Percentiles rank a stretch among this genome's conserved stretches.
These are phyloP conservation scores for Thielaviopsis cerberus DNA, from an alignment of 2,329 filamentous ascomycete genomes.

Conservation along the genomic window DNA sequence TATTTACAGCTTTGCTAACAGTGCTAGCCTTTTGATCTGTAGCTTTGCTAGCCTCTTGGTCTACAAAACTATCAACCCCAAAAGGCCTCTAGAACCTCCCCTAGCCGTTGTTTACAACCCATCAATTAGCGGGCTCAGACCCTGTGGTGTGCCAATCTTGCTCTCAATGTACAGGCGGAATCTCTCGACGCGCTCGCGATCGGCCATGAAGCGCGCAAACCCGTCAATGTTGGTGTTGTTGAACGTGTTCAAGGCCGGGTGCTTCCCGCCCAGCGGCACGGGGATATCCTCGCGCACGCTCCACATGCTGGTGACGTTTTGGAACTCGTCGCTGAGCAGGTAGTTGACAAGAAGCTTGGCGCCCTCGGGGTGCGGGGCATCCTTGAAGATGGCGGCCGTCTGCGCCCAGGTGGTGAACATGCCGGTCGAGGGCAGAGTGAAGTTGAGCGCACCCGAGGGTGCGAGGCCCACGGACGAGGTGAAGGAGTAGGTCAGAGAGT, in stretches of 20 bases:
- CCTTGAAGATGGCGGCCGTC: constrained; percentile 27
- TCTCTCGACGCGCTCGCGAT: constrained; percentile 24
- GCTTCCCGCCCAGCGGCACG: constrained; percentile 15
- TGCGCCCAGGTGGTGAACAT: constrained; percentile 31
- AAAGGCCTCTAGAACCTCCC: too few relatives aligned
- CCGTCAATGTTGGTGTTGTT: constrained; percentile 19
- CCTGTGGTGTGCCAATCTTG: constrained; percentile 24
- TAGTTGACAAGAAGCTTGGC: constrained; percentile 32
- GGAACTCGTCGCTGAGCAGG: constrained; percentile 24
- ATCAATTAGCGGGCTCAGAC: constrained; percentile 21
- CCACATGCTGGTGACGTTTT: constrained; percentile 18
- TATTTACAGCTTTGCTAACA: too few relatives aligned
- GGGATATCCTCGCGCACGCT: constrained; percentile 20
- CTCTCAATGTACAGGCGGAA: constrained; percentile 24
- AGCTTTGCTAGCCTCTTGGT: too few relatives aligned
- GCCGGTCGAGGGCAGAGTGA: constrained; percentile 20
- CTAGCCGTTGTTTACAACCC: constrained; percentile 23
- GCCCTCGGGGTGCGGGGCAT: constrained; percentile 30
- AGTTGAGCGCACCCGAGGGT: constrained; percentile 13
- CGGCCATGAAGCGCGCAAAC: constrained; percentile 25
- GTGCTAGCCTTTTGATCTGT: too few relatives aligned
- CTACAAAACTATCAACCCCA: constrained; percentile 15
- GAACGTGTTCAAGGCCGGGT: constrained; percentile 17
- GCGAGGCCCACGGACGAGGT: constrained; percentile 3
- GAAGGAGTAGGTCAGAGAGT: constrained; percentile 11